These are phyloP conservation scores for Candida railenensis DNA, from an alignment of 805 yeast species.

Conservation along the genomic window DNA sequence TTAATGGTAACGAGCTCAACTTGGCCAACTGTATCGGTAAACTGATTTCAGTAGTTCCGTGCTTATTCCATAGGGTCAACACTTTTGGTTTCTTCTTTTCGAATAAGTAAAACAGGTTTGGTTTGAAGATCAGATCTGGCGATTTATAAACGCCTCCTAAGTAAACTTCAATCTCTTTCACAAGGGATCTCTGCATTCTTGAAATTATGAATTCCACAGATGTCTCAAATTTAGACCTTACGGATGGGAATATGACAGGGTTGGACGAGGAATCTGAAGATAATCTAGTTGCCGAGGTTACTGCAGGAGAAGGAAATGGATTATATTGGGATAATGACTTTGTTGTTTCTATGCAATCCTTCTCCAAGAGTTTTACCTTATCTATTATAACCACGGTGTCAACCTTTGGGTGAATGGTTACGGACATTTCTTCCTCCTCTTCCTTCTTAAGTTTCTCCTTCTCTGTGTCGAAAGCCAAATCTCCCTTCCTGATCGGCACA, in stretches of 20 bases:
- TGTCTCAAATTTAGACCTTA: neutral
- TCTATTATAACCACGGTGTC: constrained; percentile 1
- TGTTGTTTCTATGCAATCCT: constrained; percentile 5
- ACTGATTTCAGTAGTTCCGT: constrained; percentile 3
- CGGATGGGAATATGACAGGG: neutral
- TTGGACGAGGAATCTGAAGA: neutral
- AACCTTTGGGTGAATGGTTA: constrained; percentile 17
- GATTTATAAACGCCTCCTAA: constrained; percentile 1
- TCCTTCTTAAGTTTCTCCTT: constrained; percentile 8
- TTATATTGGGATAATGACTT: neutral
- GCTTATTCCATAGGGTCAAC: constrained; percentile 2
- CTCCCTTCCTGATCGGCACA: constrained; percentile 33
- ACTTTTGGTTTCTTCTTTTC: constrained; percentile 14
- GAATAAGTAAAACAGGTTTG: constrained; percentile 31
- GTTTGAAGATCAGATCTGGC: constrained; percentile 15
- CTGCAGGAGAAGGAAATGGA: neutral
- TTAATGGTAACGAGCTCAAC: constrained; percentile 7
- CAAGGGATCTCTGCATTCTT: neutral
- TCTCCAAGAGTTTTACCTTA: constrained; percentile 2
- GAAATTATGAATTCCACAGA: neutral
- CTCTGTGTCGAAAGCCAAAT: constrained; percentile 31
- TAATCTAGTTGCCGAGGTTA: neutral
- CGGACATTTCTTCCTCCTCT: constrained; percentile 9
- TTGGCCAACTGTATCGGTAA: constrained; percentile 5
- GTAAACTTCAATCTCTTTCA: constrained; percentile 20